A percentile compares a stretch with the other conserved stretches of the same genome.
phyloP scores from a whole-genome alignment of 2,329 filamentous ascomycete species.

The Onygena corvina region DNA sequence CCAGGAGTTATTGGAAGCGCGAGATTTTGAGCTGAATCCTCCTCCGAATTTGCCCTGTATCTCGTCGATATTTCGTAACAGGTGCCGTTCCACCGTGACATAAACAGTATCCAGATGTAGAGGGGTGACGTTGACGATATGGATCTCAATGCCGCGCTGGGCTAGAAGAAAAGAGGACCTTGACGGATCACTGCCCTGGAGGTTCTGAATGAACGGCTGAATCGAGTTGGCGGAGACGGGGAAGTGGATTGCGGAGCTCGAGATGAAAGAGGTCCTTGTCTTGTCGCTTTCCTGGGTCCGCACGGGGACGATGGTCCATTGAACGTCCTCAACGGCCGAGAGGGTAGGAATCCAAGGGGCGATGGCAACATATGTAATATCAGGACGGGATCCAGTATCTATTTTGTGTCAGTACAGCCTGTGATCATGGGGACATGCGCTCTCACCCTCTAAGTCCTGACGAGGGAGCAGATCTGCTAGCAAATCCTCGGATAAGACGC shows the following conservation, averaged over 20 bases:
- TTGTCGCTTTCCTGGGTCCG: constrained; percentile 37
- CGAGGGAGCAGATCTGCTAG: constrained; percentile 64
- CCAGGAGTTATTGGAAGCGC: constrained; percentile 32
- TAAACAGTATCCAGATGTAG: constrained; percentile 74
- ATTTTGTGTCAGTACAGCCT: neutral
- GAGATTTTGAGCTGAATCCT: constrained; percentile 36
- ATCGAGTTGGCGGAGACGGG: constrained; percentile 58
- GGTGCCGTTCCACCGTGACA: constrained; percentile 70
- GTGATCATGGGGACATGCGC: neutral
- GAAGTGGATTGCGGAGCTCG: constrained; percentile 69
- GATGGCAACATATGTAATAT: constrained; percentile 35
- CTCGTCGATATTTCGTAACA: constrained; percentile 67
- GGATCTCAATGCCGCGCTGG: constrained; percentile 69
- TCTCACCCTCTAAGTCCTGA: constrained; percentile 41
- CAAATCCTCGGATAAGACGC: constrained; percentile 75
- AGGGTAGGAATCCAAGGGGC: constrained; percentile 35
- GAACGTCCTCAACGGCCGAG: constrained; percentile 44
- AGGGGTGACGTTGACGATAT: constrained; percentile 68
- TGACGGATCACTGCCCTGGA: constrained; percentile 63
- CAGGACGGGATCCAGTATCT: constrained; percentile 20
- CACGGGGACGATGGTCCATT: constrained; percentile 79
- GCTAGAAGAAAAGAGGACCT: constrained; percentile 59
- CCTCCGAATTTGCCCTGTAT: constrained; percentile 72
- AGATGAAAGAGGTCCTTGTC: constrained; percentile 45
- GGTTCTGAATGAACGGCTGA: constrained; percentile 62